Evolutionary conservation across 2,329 filamentous ascomycete genomes (phyloP).

Genomic region (Aspergillus udagawae): DNA sequence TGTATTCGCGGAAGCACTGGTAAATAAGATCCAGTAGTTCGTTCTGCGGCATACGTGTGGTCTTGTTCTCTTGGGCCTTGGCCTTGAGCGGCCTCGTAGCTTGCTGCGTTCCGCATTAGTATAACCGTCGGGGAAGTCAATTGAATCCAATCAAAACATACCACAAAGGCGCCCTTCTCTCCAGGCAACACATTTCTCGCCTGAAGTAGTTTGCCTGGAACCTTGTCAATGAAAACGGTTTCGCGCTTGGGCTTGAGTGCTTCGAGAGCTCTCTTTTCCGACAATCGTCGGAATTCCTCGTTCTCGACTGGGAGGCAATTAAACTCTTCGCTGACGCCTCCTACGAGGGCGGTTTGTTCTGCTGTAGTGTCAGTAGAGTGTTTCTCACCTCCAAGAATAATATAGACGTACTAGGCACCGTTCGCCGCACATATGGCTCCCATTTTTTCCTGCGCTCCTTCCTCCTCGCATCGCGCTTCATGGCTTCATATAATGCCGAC

Average conservation of each 20-base stretch:
- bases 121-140: neutral
- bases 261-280: slow-evolving; percentile 56
- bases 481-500: slow-evolving; percentile 44
- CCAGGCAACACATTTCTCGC: slow-evolving; percentile 51
- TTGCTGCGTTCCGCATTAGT: slow-evolving; percentile 34
- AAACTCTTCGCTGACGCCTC: slow-evolving; percentile 70
- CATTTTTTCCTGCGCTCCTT: slow-evolving; percentile 51
- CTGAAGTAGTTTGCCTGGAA: slow-evolving; percentile 52
- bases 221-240: slow-evolving; percentile 48
- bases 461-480: slow-evolving; percentile 43
- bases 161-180: slow-evolving; percentile 41
- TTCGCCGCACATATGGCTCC: slow-evolving; percentile 54
- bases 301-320: slow-evolving; percentile 70
- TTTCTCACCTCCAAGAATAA: neutral
- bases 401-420: slow-evolving; percentile 68
- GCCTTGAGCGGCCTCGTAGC: slow-evolving; percentile 51
- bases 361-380: slow-evolving; percentile 11
- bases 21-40: slow-evolving; percentile 84
- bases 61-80: slow-evolving; percentile 69
- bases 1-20: slow-evolving; percentile 75
- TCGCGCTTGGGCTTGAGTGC: slow-evolving; percentile 58
- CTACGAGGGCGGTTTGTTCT: slow-evolving; percentile 76
- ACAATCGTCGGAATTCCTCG: slow-evolving; percentile 61
- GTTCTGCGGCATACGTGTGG: slow-evolving; percentile 82
- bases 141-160: slow-evolving; percentile 23